Evolutionary conservation across 768 basidiomycete species (phyloP), one percentile per base, ranked within the genome.

Genomic region (Chlorophyllum brunneum): DNA sequence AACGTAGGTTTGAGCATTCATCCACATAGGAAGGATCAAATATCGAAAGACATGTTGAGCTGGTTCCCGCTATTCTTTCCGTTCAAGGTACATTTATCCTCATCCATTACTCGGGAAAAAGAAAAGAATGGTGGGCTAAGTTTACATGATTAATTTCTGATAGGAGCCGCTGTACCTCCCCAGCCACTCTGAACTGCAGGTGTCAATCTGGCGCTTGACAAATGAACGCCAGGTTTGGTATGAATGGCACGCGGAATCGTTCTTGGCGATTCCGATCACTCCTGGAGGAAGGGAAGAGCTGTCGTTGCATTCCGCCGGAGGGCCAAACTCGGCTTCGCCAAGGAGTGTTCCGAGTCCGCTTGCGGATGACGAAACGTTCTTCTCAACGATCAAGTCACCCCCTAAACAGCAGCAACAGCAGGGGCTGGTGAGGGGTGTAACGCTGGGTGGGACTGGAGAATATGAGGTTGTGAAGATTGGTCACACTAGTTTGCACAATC

Each of bases 41-140:
- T 95, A 48, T 94, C 92, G 6, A 94, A 91, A 60, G 87, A 98
- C 59, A 99, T 99, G 97, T 75, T 98, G 61, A 98, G 95, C 64
- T 99, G 97, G 97, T 99, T 99, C 71, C 97, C 97, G 0, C 69
- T 98, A 16, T 97, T 92, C 71, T 95, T 99, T 69, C 97, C 97
- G 2, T 82, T 98, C 65, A 88, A 84, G 69, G 94, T 88, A 54
- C 26, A 81, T 66, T 7, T 45, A 31, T n/a, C 54, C 49, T 18
- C 16, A 16, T 18, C n/a, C 47, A 10, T 26, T n/a, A n/a, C n/a
- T n/a, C n/a, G n/a, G n/a, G n/a, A n/a, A n/a, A n/a, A n/a, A n/a
- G n/a, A n/a, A n/a, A n/a, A n/a, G n/a, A n/a, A n/a, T n/a, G n/a
- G n/a, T n/a, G n/a, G n/a, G n/a, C n/a, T n/a, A 46, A 22, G 39